A percentile compares a stretch with the other conserved stretches of the same genome.
Evolutionary conservation across 1,139 yeast genomes (phyloP).

Genomic region (Arxiozyma bovina): DNA sequence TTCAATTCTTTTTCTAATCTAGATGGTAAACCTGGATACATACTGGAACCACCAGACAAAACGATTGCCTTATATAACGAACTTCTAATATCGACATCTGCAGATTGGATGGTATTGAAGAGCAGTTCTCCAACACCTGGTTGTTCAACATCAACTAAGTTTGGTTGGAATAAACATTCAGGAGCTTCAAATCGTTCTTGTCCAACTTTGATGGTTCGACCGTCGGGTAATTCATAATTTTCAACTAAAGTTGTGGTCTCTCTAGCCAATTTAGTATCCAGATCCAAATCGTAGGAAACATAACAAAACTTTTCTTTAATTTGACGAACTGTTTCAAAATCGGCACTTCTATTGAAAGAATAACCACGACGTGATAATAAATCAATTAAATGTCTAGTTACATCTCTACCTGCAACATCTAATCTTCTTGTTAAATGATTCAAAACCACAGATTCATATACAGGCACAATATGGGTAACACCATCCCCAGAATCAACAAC

Average conservation of each 20-base stretch:
- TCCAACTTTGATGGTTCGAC: slow-evolving; percentile 87
- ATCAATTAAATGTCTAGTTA: slow-evolving; percentile 86
- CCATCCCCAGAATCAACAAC: slow-evolving; percentile 95
- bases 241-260: slow-evolving; percentile 94
- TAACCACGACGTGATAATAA: slow-evolving; percentile 89
- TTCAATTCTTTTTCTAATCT: slow-evolving; percentile 91
- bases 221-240: slow-evolving; percentile 90
- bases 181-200: slow-evolving; percentile 97
- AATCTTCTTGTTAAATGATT: slow-evolving; percentile 86
- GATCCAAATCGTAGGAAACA: slow-evolving; percentile 85
- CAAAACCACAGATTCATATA: slow-evolving; percentile 89
- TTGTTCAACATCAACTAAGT: slow-evolving; percentile 92
- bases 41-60: slow-evolving; percentile 92
- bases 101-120: slow-evolving; percentile 86
- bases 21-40: slow-evolving; percentile 98
- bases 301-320: slow-evolving; percentile 93
- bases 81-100: slow-evolving; percentile 88
- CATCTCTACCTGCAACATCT: slow-evolving; percentile 98
- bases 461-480: slow-evolving; percentile 97
- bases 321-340: slow-evolving; percentile 95
- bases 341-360: slow-evolving; percentile 97
- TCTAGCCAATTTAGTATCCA: slow-evolving; percentile 78
- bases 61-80: slow-evolving; percentile 88
- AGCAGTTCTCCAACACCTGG: slow-evolving; percentile 92
- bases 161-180: slow-evolving; percentile 95